phyloP scores from a whole-genome alignment of 2,329 filamentous ascomycete species.

The Fusarium sp. region DNA sequence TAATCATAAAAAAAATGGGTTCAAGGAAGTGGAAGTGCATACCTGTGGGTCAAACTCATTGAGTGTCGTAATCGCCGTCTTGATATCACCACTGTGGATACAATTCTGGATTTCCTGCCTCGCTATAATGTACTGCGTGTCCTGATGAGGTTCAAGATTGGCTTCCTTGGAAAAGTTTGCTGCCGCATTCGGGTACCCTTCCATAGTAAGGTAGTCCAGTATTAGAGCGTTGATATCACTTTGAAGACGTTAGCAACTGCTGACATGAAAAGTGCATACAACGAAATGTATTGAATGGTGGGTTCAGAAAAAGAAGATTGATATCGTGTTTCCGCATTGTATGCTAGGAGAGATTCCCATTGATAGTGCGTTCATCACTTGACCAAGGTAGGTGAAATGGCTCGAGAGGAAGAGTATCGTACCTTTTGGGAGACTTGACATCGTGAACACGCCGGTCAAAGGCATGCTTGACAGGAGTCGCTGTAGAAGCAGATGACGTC shows the following conservation, averaged over 20 bases:
- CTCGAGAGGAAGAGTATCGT: conserved; percentile 51
- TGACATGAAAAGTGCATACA: neutral
- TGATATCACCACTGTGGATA: conserved; percentile 86
- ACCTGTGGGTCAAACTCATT: conserved; percentile 94
- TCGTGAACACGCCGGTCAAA: conserved; percentile 87
- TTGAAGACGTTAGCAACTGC: conserved; percentile 40
- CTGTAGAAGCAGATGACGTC: conserved; percentile 77
- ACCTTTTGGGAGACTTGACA: conserved; percentile 90
- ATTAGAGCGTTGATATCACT: conserved; percentile 97
- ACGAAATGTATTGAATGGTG: conserved; percentile 5
- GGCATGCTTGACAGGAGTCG: conserved; percentile 73
- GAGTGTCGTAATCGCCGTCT: conserved; percentile 83
- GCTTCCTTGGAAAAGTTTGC: conserved; percentile 94
- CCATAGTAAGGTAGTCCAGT: conserved; percentile 95
- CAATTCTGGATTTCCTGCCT: conserved; percentile 84
- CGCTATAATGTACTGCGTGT: conserved; percentile 75
- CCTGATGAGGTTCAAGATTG: conserved; percentile 78
- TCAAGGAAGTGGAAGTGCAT: conserved; percentile 51
- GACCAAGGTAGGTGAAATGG: conserved; percentile 10
- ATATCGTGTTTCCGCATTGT: conserved; percentile 85
- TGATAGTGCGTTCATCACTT: conserved; percentile 86
- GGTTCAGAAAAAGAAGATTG: conserved; percentile 70
- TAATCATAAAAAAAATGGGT: conserved; percentile 80
- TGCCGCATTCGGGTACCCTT: conserved; percentile 92
- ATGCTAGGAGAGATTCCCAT: conserved; percentile 99